A percentile compares a stretch with the other conserved stretches of the same genome.
phyloP scores from a whole-genome alignment of 2,329 filamentous ascomycete genomes.

The Alternaria sp. region DNA sequence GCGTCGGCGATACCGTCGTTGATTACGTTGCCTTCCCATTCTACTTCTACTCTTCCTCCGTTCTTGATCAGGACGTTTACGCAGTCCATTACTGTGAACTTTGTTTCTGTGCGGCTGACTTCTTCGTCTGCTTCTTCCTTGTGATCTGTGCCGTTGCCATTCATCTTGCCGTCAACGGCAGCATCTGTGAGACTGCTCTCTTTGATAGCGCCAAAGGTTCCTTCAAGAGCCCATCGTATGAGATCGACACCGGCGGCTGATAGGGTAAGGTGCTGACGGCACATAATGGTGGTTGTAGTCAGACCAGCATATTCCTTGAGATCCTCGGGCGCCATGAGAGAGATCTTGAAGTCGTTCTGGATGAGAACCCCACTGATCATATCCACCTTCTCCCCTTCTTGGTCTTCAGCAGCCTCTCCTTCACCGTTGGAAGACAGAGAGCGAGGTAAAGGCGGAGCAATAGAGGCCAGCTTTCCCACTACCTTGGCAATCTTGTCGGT shows the following conservation, averaged over 20 bases:
- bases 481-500: conserved; percentile 96
- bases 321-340: conserved; percentile 95
- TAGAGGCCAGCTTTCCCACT: conserved; percentile 87
- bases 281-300: conserved; percentile 91
- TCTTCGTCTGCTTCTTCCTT: conserved; percentile 70
- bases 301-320: conserved; percentile 95
- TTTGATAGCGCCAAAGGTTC: conserved; percentile 84
- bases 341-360: conserved; percentile 97
- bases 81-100: conserved; percentile 84
- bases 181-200: conserved; percentile 42
- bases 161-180: conserved; percentile 43
- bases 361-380: conserved; percentile 90
- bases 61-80: conserved; percentile 79
- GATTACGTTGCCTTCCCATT: conserved; percentile 98
- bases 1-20: conserved; percentile 99
- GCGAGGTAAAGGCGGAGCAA: conserved; percentile 66
- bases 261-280: conserved; percentile 87
- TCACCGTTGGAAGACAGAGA: conserved; percentile 42
- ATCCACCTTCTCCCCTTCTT: conserved; percentile 45
- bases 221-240: conserved; percentile 91
- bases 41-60: conserved; percentile 82
- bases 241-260: conserved; percentile 88
- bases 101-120: conserved; percentile 59
- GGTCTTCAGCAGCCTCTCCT: conserved; percentile 24
- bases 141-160: conserved; percentile 45